Base-by-base conservation (phyloP, 352 stramenopile genomes). In the Phytophthora uliginosa region DNA sequence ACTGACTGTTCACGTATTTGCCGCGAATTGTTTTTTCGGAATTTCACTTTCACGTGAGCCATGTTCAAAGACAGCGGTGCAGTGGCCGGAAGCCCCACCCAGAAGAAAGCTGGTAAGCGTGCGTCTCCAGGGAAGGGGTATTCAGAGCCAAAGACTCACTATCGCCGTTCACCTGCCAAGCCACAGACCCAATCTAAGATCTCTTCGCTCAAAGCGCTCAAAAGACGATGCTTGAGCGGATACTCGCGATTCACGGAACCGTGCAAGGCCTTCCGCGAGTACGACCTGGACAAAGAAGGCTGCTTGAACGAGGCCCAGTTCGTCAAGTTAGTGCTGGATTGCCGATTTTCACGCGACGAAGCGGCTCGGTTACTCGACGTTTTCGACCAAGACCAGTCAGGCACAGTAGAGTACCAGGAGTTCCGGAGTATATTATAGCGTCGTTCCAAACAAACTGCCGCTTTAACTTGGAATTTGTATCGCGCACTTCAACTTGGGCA, bases 261-360 rank as follows among this genome's bases (percentile, higher is more conserved):
- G 73, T 90, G 17, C 84, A 92, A 63, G 67, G 74, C 77, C 31
- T 89, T 92, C 54, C 76, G 79, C 40, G 75, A 80, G 38, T 90
- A 89, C 57, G 84, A 92, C 52, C 57, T 77, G 1, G 69, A 77
- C 8, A 76, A 77, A 45, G 76, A 79, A 45, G 81, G 81, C 4
- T 63, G 45, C 17, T 45, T 92, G 9, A 81, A 66, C 7, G 68
- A 76, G n/a, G 48, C 66, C 18, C 78, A 90, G 47, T 90, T 92
- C 42, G 72, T 85, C 22, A 61, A 61, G 17, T 60, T 92, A 10
- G 60, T 83, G 38, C 51, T 60, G 8, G 81, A 88, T 18, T 75
- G 78, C 20, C 66, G 63, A 2, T 72, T 89, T 50, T 66, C 74
- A 15, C 45, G 66, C 20, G 71, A 75, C 10, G 74, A 88, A 50